Evolutionary conservation across 352 stramenopile genomes (phyloP), one percentile per base, ranked within the genome.

Genomic region (Globisporangium splendens): DNA sequence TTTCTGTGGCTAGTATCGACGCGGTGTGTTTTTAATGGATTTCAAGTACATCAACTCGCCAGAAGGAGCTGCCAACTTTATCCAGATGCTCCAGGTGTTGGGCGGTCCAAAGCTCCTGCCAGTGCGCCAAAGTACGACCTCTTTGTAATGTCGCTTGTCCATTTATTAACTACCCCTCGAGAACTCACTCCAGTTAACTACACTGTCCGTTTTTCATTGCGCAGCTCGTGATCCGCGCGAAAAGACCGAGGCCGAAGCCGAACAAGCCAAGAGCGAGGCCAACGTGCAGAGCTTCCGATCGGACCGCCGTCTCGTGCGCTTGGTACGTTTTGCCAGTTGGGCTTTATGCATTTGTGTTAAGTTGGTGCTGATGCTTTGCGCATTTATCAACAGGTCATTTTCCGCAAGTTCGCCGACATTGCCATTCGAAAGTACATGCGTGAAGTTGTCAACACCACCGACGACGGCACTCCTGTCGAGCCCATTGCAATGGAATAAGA

Each of bases 241-340:
- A 15, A 88, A 81, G 51, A 83, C 71, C 21, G 63, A 74, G 33
- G 76, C 70, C 0, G 75, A 90, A 31, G 69, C 68, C 1, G 76
- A 90, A 41, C 72, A 81, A 46, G 66, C 69, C 1, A 76, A 90
- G 49, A 88, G 77, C 41, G 80, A 84, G 39, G 72, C 60, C 17
- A 88, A 90, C 46, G 79, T 87, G 28, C 80, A 93, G 66, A 94
- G 84, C 47, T 94, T 94, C 50, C 82, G 83, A 17, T 90, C 82
- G 10, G 84, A 94, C 49, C 75, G 84, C 17, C 82, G 84, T 10
- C 72, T 94, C 20, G 56, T 90, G 56, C 82, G 84, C 18, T 59
- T 94, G 42, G 79, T 88, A 69, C 15, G 70, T 2, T 17, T 51
- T 68, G n/a, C 2, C 43, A 28, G 15, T 67, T 20, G 10, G 50